Conservation (phyloP, 1,139 yeast species). For the Arxiozyma telluris region DNA sequence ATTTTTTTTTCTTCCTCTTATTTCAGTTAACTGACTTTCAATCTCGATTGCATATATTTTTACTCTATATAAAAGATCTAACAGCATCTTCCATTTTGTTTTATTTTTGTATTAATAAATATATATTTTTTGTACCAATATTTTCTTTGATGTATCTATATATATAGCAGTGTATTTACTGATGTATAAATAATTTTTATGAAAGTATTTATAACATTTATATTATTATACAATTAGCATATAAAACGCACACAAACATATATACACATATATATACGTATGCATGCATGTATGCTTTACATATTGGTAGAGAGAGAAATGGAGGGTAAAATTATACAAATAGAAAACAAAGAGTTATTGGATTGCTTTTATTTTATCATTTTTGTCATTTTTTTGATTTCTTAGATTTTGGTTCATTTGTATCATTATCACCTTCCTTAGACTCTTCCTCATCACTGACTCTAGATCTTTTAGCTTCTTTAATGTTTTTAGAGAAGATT, state of each 20-base stretch:
- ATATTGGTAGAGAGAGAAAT: neutral
- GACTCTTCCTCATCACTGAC: slow-evolving; percentile 13
- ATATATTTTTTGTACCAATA: neutral
- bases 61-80: too few relatives aligned
- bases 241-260: neutral
- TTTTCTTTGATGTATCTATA: too few relatives aligned
- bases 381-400: slow-evolving; percentile 7
- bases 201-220: neutral
- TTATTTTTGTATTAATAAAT: neutral
- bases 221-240: neutral
- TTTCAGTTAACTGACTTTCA: too few relatives aligned
- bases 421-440: slow-evolving; percentile 12
- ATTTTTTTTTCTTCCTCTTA: too few relatives aligned
- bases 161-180: too few relatives aligned
- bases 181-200: too few relatives aligned
- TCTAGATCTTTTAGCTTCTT: slow-evolving; percentile 29
- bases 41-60: too few relatives aligned
- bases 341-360: too few relatives aligned
- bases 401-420: slow-evolving; percentile 19
- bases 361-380: neutral
- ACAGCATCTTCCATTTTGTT: neutral
- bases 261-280: neutral
- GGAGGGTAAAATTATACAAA: neutral
- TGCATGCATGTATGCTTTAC: neutral
- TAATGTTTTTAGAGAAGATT: slow-evolving; percentile 33